Percentiles rank a stretch among this genome's conserved stretches.
Evolutionary conservation across 108 stramenopile species (phyloP).

Genomic region (Parmales sp.): DNA sequence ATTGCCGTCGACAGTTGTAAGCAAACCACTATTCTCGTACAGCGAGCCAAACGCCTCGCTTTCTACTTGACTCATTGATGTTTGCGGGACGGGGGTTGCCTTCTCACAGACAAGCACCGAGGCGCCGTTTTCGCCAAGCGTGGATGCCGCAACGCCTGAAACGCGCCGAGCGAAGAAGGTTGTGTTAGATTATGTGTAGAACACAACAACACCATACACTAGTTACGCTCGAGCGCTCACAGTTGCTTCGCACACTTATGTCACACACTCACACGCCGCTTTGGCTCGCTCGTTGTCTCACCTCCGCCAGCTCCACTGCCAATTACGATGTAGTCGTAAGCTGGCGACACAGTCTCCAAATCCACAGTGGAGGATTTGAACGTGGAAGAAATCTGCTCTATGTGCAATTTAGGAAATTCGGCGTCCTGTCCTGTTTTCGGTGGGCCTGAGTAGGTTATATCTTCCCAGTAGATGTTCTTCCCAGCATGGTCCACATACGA

Average conservation of each 20-base stretch:
- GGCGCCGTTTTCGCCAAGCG: slow-evolving; percentile 29
- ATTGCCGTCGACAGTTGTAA: slow-evolving; percentile 32
- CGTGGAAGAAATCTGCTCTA: neutral
- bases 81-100: slow-evolving; percentile 22
- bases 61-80: slow-evolving; percentile 25
- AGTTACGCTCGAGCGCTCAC: neutral
- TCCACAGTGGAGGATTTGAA: no score
- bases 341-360: no score
- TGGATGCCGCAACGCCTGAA: slow-evolving; percentile 25
- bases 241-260: neutral
- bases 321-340: slow-evolving; percentile 8
- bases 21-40: slow-evolving; percentile 29
- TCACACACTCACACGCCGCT: neutral
- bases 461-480: neutral
- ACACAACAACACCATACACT: neutral
- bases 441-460: neutral
- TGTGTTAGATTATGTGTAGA: neutral
- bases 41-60: slow-evolving; percentile 28
- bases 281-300: neutral
- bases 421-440: no score
- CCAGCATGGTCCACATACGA: neutral
- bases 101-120: slow-evolving; percentile 48
- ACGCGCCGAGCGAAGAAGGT: neutral
- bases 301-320: slow-evolving; percentile 1
- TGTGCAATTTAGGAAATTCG: no score